phyloP scores from a whole-genome alignment of 2,329 filamentous ascomycete genomes.

The Talaromyces verruculosus region DNA sequence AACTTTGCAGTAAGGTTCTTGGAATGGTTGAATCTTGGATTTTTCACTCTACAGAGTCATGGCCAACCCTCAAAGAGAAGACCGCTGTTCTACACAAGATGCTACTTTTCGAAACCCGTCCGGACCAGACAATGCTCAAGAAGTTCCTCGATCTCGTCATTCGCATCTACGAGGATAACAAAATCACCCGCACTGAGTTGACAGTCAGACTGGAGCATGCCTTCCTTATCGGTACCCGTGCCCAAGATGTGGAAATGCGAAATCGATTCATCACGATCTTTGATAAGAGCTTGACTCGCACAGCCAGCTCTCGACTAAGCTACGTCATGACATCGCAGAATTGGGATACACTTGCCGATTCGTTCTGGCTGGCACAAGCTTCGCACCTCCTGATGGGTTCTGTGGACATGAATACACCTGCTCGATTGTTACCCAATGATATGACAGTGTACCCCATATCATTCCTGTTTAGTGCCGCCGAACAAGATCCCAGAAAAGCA shows the following conservation, averaged over 20 bases:
- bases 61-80: slow-evolving; percentile 97
- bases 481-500: slow-evolving; percentile 63
- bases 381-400: slow-evolving; percentile 89
- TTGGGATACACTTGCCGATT: slow-evolving; percentile 92
- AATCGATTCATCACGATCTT: slow-evolving; percentile 97
- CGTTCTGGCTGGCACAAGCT: slow-evolving; percentile 95
- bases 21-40: slow-evolving; percentile 95
- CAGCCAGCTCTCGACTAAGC: slow-evolving; percentile 80
- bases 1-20: slow-evolving; percentile 87
- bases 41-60: slow-evolving; percentile 90
- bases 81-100: slow-evolving; percentile 99
- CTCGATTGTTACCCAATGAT: slow-evolving; percentile 79
- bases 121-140: slow-evolving; percentile 79
- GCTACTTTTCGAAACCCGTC: slow-evolving; percentile 86
- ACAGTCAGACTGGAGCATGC: slow-evolving; percentile 97
- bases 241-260: slow-evolving; percentile 92
- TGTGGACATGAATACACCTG: slow-evolving; percentile 76
- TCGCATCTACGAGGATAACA: slow-evolving; percentile 95
- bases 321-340: slow-evolving; percentile 92
- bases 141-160: slow-evolving; percentile 96
- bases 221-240: slow-evolving; percentile 91
- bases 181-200: slow-evolving; percentile 90
- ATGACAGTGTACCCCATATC: slow-evolving; percentile 76
- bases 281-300: slow-evolving; percentile 89
- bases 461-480: slow-evolving; percentile 69